Base-by-base conservation (phyloP, 2,329 filamentous ascomycete species). In the Neoarthrinium moseri region DNA sequence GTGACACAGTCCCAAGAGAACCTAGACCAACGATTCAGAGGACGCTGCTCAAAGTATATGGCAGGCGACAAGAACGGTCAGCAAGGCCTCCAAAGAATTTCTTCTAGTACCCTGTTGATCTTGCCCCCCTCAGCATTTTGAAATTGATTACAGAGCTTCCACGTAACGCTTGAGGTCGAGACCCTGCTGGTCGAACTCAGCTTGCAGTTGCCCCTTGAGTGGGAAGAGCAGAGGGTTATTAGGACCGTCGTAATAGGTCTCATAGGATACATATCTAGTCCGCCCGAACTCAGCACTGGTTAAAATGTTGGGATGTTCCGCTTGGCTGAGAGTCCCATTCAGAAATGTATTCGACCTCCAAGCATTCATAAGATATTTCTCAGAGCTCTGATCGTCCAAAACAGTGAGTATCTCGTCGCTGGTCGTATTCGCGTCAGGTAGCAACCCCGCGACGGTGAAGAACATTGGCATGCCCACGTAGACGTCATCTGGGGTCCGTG, bases 391-490 rank as follows among this genome's bases (percentile, higher is more conserved):
- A 27, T 40, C 38, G 20, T 52, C 42, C 10, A 59, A 29, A 3
- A 51, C 34, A 15, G 54, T 59, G n/a, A 63, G 47, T 4, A 55
- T 41, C 46, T 63, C 59, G 10, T 41, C 33, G 35, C 58, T 61
- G 4, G 54, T 60, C 3, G 57, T 58, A 42, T 61, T 60, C 13
- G 55, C 10, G 4, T 47, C 43, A 8, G 48, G 49, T 10, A 57
- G 20, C 4, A 63, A 40, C 1, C 60, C 59, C 1, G 45, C 41
- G 2, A 56, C 55, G 4, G 50, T 56, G 22, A 63, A 55, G 3
- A 23, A 40, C 58, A 61, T 61, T 15, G 47, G 34, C 57, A 61
- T 60, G 21, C 50, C 53, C 7, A 53, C 40, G 39, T 57, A 58
- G 18, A 56, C 47, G 24, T 56, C 55, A 2, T 34, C 39, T 3